phyloP scores from a whole-genome alignment of 2,329 filamentous ascomycete genomes.

The Colletotrichum sp. region DNA sequence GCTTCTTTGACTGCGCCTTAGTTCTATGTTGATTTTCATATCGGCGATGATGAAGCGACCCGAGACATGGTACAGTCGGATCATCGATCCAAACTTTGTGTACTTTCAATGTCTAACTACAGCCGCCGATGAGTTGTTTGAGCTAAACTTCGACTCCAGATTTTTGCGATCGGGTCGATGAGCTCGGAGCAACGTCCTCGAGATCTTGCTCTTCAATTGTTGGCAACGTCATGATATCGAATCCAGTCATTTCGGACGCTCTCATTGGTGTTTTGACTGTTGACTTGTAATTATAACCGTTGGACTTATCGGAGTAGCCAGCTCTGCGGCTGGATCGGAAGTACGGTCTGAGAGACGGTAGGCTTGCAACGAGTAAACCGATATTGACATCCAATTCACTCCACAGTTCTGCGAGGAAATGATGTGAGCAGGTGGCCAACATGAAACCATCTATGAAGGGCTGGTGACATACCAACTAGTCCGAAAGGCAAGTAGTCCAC shows the following conservation, averaged over 20 bases:
- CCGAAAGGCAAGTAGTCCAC: conserved; percentile 5
- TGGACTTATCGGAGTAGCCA: conserved; percentile 4
- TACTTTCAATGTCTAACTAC: not conserved
- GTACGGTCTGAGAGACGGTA: conserved; percentile 11
- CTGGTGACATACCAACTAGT: not conserved
- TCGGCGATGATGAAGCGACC: not conserved
- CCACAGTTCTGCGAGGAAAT: not conserved
- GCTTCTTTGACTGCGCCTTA: not conserved
- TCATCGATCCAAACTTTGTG: not conserved
- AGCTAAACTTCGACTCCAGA: not conserved
- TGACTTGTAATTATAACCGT: conserved; percentile 9
- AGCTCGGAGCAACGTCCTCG: not conserved
- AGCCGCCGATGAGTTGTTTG: not conserved
- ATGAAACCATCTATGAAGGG: not conserved
- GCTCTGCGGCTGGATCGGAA: conserved; percentile 3
- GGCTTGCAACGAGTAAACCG: conserved; percentile 5
- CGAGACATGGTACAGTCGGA: not conserved
- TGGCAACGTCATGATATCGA: not conserved
- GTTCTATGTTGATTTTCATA: not conserved
- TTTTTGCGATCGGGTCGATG: not conserved
- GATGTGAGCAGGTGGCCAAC: not conserved
- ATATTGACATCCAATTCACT: conserved; percentile 14
- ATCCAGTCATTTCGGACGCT: not conserved
- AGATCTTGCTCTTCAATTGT: not conserved
- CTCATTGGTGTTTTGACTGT: not conserved